Evolutionary conservation across 106 monocot species (phyloP).

Genomic region (Gastrodia elata): DNA sequence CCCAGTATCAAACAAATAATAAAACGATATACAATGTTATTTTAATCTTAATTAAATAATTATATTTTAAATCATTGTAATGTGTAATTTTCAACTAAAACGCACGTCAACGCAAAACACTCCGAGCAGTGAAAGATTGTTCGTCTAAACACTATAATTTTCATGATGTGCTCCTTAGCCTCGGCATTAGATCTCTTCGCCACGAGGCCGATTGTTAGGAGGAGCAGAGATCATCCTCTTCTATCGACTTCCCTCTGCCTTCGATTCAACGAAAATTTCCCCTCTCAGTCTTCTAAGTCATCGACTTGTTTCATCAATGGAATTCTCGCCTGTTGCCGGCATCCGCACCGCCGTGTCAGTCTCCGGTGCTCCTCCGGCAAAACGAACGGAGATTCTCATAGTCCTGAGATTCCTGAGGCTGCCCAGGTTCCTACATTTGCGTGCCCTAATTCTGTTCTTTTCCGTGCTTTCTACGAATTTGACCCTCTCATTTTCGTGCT

Average conservation of each 20-base stretch:
- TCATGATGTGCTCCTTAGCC: neutral
- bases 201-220: neutral
- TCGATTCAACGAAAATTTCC: no score
- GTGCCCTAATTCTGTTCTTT: neutral
- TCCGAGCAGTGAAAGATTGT: no score
- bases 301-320: neutral
- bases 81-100: no score
- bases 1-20: no score
- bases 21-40: no score
- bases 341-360: neutral
- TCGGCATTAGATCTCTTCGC: neutral
- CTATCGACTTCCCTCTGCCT: neutral
- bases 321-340: neutral
- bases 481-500: neutral
- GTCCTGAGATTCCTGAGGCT: neutral
- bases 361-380: conserved; percentile 29
- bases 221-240: neutral
- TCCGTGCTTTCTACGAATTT: neutral
- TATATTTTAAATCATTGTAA: no score
- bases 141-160: no score
- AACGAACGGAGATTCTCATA: conserved; percentile 16
- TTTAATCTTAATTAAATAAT: no score
- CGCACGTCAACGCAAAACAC: no score
- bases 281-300: neutral
- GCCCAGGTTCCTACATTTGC: conserved; percentile 3